A percentile compares a stretch with the other conserved stretches of the same genome.
These are phyloP conservation scores for Globisporangium cystogenes DNA, from an alignment of 352 stramenopile species.

Conservation along the genomic window DNA sequence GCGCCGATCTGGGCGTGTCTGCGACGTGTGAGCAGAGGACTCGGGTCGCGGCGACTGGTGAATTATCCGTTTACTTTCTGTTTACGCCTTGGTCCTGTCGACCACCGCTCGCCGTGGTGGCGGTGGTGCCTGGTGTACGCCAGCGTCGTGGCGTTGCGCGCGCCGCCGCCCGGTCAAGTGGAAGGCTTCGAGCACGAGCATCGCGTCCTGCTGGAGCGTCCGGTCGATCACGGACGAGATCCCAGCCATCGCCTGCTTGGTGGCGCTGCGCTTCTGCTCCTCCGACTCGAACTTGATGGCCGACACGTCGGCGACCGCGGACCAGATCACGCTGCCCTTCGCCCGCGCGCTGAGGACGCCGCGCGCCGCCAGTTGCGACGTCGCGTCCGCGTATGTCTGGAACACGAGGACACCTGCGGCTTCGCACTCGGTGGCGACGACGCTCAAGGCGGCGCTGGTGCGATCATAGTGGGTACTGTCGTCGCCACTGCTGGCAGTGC, in stretches of 20 bases:
- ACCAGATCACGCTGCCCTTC: slow-evolving; percentile 10
- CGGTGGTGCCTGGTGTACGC: too few species aligned
- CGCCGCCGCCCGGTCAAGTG: neutral
- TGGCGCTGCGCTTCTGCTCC: slow-evolving; percentile 11
- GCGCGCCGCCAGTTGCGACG: slow-evolving; percentile 5
- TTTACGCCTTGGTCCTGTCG: too few species aligned
- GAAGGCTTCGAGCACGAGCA: slow-evolving; percentile 11
- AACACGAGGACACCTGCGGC: slow-evolving; percentile 4
- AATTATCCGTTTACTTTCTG: too few species aligned
- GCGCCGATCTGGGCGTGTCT: too few species aligned
- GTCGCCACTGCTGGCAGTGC: neutral
- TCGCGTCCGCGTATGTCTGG: slow-evolving; percentile 14
- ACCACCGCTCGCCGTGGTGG: too few species aligned
- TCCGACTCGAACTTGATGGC: slow-evolving; percentile 9
- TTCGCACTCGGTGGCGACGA: slow-evolving; percentile 5
- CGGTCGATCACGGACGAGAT: slow-evolving; percentile 12
- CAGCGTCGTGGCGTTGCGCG: too few species aligned
- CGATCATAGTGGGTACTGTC: neutral
- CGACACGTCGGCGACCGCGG: slow-evolving; percentile 6
- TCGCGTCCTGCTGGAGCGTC: slow-evolving; percentile 7
- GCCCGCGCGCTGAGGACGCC: slow-evolving; percentile 7
- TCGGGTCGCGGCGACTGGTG: too few species aligned
- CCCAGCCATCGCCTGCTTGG: slow-evolving; percentile 12
- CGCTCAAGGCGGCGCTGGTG: neutral
- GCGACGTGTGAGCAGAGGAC: too few species aligned